Percentiles rank a stretch among this genome's conserved stretches.
Conservation (phyloP, 371 early-diverging fungal species). For the Circinella minor region DNA sequence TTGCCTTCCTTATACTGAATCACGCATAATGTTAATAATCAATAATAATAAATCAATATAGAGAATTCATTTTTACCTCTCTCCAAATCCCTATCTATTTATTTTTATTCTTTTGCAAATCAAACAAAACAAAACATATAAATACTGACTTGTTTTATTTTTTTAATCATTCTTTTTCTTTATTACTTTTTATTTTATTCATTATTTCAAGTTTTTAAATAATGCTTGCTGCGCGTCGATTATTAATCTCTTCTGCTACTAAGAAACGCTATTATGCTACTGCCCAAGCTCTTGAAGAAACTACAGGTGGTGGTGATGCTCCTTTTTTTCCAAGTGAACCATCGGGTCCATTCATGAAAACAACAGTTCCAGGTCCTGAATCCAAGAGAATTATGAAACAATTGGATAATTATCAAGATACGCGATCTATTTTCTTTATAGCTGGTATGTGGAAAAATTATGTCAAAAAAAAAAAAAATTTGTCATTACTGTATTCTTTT, state of each 20-base stretch:
- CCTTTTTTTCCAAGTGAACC: slow-evolving; percentile 48
- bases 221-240: slow-evolving; percentile 13
- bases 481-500: too few species aligned
- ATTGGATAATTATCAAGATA: slow-evolving; percentile 50
- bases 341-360: slow-evolving; percentile 32
- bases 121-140: not conserved
- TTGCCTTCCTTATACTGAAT: slow-evolving; percentile 18
- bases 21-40: not conserved
- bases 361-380: slow-evolving; percentile 50
- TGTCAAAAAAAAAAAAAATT: too few species aligned
- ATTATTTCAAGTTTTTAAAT: not conserved
- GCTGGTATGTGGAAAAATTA: slow-evolving; percentile 37
- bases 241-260: not conserved
- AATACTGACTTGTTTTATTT: not conserved
- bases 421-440: slow-evolving; percentile 49
- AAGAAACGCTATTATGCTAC: slow-evolving; percentile 6
- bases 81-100: not conserved
- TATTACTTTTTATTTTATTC: too few species aligned
- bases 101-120: not conserved
- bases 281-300: slow-evolving; percentile 6
- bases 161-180: not conserved
- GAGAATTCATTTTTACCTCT: too few species aligned
- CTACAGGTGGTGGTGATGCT: slow-evolving; percentile 4
- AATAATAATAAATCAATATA: too few species aligned
- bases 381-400: slow-evolving; percentile 38